Evolutionary conservation across 78 protist genomes (phyloP).

Genomic region (Speleostelium caveatum): DNA sequence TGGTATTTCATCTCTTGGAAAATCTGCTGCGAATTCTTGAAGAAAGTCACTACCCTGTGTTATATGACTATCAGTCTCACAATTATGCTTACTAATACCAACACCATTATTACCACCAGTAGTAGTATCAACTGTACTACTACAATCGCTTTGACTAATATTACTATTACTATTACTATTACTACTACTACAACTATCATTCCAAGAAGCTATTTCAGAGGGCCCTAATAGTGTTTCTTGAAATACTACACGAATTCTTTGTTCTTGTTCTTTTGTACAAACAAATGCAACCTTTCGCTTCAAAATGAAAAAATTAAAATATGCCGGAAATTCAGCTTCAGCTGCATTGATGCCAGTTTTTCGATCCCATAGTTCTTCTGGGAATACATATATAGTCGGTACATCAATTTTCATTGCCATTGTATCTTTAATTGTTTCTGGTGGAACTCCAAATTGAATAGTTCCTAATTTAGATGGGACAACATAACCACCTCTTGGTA

Average conservation of each 20-base stretch:
- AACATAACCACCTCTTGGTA: slow-evolving; percentile 76
- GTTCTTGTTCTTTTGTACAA: slow-evolving; percentile 53
- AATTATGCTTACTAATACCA: not conserved
- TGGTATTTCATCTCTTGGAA: slow-evolving; percentile 57
- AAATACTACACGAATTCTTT: slow-evolving; percentile 53
- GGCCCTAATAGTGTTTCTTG: slow-evolving; percentile 84
- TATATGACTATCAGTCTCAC: not conserved
- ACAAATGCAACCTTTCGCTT: slow-evolving; percentile 65
- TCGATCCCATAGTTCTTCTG: slow-evolving; percentile 71
- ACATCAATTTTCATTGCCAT: slow-evolving; percentile 77
- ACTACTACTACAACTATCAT: not conserved
- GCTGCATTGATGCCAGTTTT: slow-evolving; percentile 74
- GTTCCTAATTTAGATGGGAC: slow-evolving; percentile 60
- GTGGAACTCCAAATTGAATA: slow-evolving; percentile 88
- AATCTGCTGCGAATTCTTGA: slow-evolving; percentile 26
- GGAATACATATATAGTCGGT: slow-evolving; percentile 70
- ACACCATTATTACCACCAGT: not conserved
- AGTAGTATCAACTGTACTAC: too few relatives aligned
- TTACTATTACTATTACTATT: not conserved
- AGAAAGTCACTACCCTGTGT: slow-evolving; percentile 26
- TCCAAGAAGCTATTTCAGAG: slow-evolving; percentile 8
- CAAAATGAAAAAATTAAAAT: slow-evolving; percentile 66
- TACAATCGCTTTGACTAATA: not conserved
- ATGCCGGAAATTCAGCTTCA: slow-evolving; percentile 83
- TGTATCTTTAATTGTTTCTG: slow-evolving; percentile 89